Conservation (phyloP, 768 basidiomycete genomes). For the Hirschioporus abietinus region DNA sequence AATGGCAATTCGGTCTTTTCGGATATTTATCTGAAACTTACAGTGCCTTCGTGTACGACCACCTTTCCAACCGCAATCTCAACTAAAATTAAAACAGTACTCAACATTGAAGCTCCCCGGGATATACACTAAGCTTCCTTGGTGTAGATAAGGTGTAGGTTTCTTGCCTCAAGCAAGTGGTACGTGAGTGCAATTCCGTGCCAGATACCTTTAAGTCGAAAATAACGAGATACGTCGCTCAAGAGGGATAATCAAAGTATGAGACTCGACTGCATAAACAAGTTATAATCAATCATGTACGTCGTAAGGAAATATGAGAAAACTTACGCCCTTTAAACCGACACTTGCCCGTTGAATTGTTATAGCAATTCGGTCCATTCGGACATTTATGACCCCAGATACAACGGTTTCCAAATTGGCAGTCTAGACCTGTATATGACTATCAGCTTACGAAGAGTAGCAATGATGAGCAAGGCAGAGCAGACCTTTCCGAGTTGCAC, state of each 20-base stretch:
- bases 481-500: constrained; percentile 74
- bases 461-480: background rate
- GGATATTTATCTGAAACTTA: no score
- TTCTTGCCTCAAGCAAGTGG: no score
- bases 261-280: background rate
- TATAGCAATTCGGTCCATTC: constrained; percentile 59
- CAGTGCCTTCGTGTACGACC: no score
- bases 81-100: no score
- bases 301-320: background rate
- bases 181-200: no score
- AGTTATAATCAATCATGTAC: background rate
- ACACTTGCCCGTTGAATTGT: constrained; percentile 60
- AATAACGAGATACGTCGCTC: no score
- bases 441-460: background rate
- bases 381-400: constrained; percentile 86
- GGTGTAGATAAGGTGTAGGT: no score
- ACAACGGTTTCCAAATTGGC: constrained; percentile 70
- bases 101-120: no score
- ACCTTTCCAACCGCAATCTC: no score
- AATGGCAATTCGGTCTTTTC: no score
- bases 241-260: background rate
- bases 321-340: constrained; percentile 75
- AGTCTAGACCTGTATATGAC: constrained; percentile 47
- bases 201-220: no score
- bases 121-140: no score